Base-by-base conservation (phyloP, 495 filamentous ascomycete genomes). In the Neurospora tetrasperma region DNA sequence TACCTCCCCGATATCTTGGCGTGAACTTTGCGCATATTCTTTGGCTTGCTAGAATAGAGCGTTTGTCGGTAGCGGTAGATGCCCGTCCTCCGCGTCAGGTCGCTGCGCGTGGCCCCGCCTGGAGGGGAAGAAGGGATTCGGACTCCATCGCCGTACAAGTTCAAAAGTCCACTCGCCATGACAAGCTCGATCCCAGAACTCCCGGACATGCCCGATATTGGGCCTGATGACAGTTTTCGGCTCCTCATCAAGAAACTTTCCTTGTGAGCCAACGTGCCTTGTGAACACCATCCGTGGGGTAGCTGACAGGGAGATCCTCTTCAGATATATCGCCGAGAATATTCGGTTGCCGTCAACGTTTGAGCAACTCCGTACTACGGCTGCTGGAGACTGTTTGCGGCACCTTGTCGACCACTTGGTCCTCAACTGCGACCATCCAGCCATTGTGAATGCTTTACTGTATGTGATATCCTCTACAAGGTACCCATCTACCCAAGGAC, bases 371-470 rank as follows among this genome's bases (percentile, higher is more conserved):
- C 85, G 91, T 71, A 91, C 88, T 18, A 89, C 89, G 4, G 81
- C 88, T 35, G 86, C 86, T 23, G 90, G 91, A 0, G 89, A 90
- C 16, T 83, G 85, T 70, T 83, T 97, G 46, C 85, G 88, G 42
- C 80, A 84, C 16, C 82, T 97, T 35, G 89, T 94, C 12, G 86
- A 89, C 44, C 86, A 90, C 68, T 84, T 97, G 20, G 86, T 84
- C 10, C 81, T 86, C 43, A 86, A 86, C 40, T 89, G 89, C 69
- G 91, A 90, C 62, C 93, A 96, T 78, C 89, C 88, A 0, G 88
- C 88, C 39, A 89, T 94, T 73, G 88, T 97, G 11, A 90, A 91
- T 74, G 92, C 93, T 38, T 80, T 97, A 68, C 86, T 97, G 92
- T 94, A 81, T 78, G 88, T 83, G 1, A 66, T 38, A 38, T 69